Evolutionary conservation across 129 eudicot species (phyloP), one percentile per base, ranked within the genome.

Genomic region (Erigeron canadensis): DNA sequence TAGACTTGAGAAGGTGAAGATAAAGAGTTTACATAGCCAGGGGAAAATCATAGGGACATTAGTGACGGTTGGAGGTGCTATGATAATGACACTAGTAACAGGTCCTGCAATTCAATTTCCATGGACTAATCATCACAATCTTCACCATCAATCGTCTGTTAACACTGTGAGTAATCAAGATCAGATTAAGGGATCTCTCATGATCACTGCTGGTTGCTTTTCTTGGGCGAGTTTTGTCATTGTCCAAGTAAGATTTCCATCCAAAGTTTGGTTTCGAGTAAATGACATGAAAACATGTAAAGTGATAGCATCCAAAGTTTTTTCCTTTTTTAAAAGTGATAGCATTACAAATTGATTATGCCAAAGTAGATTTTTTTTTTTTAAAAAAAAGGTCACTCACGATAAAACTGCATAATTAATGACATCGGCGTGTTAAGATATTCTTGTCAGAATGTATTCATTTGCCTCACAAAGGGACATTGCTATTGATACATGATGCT

Each of bases 31-130:
- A 57, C 75, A 79, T 28, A 84, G 89, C 57, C 75, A 75, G 71
- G 84, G 68, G 4, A 84, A 84, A 80, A 81, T 84, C 15, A 42
- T 78, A 16, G 89, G 89, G 63, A 84, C 86, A 44, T 16, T 84
- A 65, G 79, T 82, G 54, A 86, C 90, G 11, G 45, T 85, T 68
- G 86, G 81, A 45, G 90, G 90, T 74, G 90, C 90, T 11, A 58
- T 86, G 86, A 54, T 80, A n/a, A 82, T 82, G 90, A 82, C 90
- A 1, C 59, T 82, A 6, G 62, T 70, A 65, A 82, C 63, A 67
- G 87, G 90, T 54, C 91, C 88, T 60, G 42, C 72, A 0, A 75
- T 82, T 48, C 80, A 74, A 75, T 81, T 82, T 48, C 82, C 80
- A 16, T 79, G 82, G 77, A 70, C 77, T 43, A 55, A 44, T 77